phyloP scores from a whole-genome alignment of 2,329 filamentous ascomycete genomes.

The Macrophomina pseudophaseolina region DNA sequence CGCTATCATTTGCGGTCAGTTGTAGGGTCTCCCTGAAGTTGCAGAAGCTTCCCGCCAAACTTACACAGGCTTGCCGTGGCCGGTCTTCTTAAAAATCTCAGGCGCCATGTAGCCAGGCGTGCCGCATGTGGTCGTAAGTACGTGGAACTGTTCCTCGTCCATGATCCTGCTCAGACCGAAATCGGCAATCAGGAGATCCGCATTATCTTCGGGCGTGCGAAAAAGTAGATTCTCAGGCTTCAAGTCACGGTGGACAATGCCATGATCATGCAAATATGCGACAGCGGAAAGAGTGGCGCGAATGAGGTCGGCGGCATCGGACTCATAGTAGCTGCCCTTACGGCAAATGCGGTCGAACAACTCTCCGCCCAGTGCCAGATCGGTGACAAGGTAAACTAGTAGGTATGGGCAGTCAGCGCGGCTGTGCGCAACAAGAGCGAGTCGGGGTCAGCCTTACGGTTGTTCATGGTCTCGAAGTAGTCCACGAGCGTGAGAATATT shows the following conservation, averaged over 20 bases:
- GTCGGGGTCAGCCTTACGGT: slow-evolving; percentile 61
- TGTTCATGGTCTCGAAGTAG: slow-evolving; percentile 99
- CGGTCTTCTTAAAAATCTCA: slow-evolving; percentile 98
- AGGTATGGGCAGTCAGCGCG: background rate
- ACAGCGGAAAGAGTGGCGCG: slow-evolving; percentile 95
- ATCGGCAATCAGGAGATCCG: slow-evolving; percentile 94
- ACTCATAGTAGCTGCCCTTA: slow-evolving; percentile 98
- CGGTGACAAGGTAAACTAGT: slow-evolving; percentile 92
- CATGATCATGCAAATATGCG: slow-evolving; percentile 96
- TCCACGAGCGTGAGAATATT: slow-evolving; percentile 98
- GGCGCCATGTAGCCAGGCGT: slow-evolving; percentile 99
- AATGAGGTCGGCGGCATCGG: slow-evolving; percentile 93
- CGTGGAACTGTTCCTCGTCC: slow-evolving; percentile 98
- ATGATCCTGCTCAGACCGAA: slow-evolving; percentile 96
- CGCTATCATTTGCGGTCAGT: slow-evolving; percentile 51
- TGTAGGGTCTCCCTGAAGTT: background rate
- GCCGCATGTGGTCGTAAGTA: slow-evolving; percentile 95
- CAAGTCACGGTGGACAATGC: slow-evolving; percentile 95
- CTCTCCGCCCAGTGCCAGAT: slow-evolving; percentile 93
- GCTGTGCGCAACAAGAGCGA: background rate
- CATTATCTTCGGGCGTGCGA: slow-evolving; percentile 95
- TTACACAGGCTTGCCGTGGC: slow-evolving; percentile 93
- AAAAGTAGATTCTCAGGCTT: slow-evolving; percentile 98
- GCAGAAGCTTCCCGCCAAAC: slow-evolving; percentile 27
- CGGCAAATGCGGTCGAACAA: slow-evolving; percentile 98